Evolutionary conservation across 495 filamentous ascomycete species (phyloP).

Genomic region (Podospora sp.): DNA sequence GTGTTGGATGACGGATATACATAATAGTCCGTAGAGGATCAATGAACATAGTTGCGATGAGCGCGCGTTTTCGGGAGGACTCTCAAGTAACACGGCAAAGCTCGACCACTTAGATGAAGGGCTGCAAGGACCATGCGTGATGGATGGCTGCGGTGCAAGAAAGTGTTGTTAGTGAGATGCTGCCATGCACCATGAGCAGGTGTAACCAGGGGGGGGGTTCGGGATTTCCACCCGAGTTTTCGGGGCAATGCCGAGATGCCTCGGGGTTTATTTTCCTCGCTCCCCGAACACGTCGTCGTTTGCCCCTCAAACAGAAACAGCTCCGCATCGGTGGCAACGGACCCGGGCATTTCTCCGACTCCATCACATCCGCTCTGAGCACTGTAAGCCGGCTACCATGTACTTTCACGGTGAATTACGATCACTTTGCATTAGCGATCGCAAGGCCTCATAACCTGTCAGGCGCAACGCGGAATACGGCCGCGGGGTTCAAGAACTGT

Average conservation of each 20-base stretch:
- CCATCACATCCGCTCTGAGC: background rate
- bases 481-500: background rate
- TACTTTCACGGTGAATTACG: no score
- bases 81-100: background rate
- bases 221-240: background rate
- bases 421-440: no score
- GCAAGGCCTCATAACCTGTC: no score
- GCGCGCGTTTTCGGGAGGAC: background rate
- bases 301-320: background rate
- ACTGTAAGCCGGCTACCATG: background rate
- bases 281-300: background rate
- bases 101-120: background rate
- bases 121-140: background rate
- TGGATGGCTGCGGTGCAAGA: background rate
- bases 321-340: background rate
- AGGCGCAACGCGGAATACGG: background rate
- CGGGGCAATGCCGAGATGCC: background rate
- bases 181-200: background rate
- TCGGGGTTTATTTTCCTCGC: background rate
- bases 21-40: conserved; percentile 11
- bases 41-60: conserved; percentile 1
- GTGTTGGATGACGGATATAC: conserved; percentile 1
- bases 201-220: background rate
- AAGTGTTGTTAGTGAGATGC: background rate
- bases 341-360: no score